Percentiles rank a stretch among this genome's conserved stretches.
phyloP scores from a whole-genome alignment of 257 asterid genomes.

The Plectranthus barbatus region DNA sequence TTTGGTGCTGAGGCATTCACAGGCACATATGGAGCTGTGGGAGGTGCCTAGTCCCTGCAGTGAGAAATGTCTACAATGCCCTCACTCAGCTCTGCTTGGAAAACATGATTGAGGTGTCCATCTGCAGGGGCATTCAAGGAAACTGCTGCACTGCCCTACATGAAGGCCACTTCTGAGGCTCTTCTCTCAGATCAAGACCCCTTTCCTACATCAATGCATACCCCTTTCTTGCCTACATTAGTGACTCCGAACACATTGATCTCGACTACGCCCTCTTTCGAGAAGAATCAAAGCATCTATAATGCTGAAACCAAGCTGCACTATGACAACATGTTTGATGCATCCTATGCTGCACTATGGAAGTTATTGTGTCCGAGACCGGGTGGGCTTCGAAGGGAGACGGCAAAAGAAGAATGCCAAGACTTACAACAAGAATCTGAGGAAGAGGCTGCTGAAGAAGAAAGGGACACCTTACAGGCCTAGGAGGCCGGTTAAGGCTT shows the following conservation, averaged over 20 bases:
- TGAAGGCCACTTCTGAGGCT: slow-evolving; percentile 63
- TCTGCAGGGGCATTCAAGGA: slow-evolving; percentile 76
- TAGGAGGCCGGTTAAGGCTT: slow-evolving; percentile 46
- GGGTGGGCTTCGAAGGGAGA: slow-evolving; percentile 90
- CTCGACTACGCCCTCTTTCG: slow-evolving; percentile 49
- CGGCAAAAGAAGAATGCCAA: slow-evolving; percentile 41
- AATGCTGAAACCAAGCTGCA: slow-evolving; percentile 52
- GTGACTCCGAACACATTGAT: slow-evolving; percentile 56
- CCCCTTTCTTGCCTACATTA: slow-evolving; percentile 69
- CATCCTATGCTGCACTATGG: slow-evolving; percentile 68
- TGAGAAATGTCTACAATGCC: slow-evolving; percentile 58
- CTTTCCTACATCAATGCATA: slow-evolving; percentile 81
- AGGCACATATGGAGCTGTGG: slow-evolving; percentile 64
- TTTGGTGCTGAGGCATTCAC: slow-evolving; percentile 37
- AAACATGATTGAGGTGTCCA: slow-evolving; percentile 56
- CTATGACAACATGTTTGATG: slow-evolving; percentile 81
- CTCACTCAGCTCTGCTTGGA: slow-evolving; percentile 33
- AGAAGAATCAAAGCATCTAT: slow-evolving; percentile 34
- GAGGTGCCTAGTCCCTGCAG: slow-evolving; percentile 77
- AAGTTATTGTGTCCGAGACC: slow-evolving; percentile 76
- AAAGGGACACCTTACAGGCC: slow-evolving; percentile 82
- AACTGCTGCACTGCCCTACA: slow-evolving; percentile 45
- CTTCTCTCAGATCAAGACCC: slow-evolving; percentile 54
- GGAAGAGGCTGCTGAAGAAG: slow-evolving; percentile 40
- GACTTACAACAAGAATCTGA: slow-evolving; percentile 45